Evolutionary conservation across 192 early-diverging fungal species (phyloP).

Genomic region (Mortierella hygrophila): DNA sequence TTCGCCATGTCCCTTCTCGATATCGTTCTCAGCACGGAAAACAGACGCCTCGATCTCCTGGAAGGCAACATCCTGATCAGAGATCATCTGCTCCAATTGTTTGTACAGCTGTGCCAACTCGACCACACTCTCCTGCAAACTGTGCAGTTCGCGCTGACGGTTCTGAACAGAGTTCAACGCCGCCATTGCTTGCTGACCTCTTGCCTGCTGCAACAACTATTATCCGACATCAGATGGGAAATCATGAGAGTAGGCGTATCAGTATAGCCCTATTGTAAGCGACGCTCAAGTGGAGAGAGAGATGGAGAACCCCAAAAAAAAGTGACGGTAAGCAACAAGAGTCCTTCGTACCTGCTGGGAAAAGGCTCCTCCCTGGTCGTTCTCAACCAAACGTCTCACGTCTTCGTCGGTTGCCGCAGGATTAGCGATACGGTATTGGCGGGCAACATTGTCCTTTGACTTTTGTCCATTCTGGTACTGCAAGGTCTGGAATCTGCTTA

Average conservation of each 20-base stretch:
- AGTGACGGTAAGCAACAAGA: background rate
- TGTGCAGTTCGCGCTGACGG: slow-evolving; percentile 40
- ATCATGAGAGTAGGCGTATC: background rate
- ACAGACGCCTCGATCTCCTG: slow-evolving; percentile 42
- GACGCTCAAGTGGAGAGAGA: background rate
- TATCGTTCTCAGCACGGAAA: slow-evolving; percentile 27
- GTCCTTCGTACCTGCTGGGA: slow-evolving; percentile 36
- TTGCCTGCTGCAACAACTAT: slow-evolving; percentile 43
- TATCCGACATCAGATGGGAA: background rate
- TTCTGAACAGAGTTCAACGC: slow-evolving; percentile 43
- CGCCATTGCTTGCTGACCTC: slow-evolving; percentile 36
- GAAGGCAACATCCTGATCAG: slow-evolving; percentile 40
- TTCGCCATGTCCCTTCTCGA: slow-evolving; percentile 28
- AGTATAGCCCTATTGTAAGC: background rate
- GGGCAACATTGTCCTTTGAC: slow-evolving; percentile 38
- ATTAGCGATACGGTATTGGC: slow-evolving; percentile 48
- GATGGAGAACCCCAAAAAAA: background rate
- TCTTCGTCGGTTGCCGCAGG: slow-evolving; percentile 47
- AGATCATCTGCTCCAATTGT: slow-evolving; percentile 44
- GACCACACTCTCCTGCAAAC: slow-evolving; percentile 36
- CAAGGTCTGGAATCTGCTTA: slow-evolving; percentile 33
- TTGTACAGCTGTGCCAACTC: slow-evolving; percentile 35
- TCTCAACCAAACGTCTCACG: slow-evolving; percentile 21
- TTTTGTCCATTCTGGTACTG: slow-evolving; percentile 53
- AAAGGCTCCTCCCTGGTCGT: slow-evolving; percentile 36